Evolutionary conservation across 176 grass and related monocot species (phyloP), one percentile per base, ranked within the genome.

Genomic region (Rhynchospora tenuis): DNA sequence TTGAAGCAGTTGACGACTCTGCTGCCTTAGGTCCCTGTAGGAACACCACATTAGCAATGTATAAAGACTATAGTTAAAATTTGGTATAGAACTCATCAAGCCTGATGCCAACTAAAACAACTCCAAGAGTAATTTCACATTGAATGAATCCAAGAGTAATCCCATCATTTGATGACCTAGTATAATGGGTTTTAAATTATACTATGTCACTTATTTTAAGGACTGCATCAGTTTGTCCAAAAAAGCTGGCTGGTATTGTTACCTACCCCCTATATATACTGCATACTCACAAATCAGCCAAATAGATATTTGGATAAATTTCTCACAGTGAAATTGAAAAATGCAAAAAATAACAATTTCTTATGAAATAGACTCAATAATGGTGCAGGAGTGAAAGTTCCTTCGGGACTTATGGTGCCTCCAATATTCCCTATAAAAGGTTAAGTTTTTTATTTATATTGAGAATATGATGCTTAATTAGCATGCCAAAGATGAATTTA

Each of bases 1-100:
- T 85, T 68, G 74, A 59, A 20, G 85, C 20, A 75, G 78, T 78
- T 68, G 85, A 79, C 81, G 80, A 77, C 83, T 93, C 88, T 85
- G 83, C 92, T 23, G 84, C 48, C 46, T 68, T 87, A 67, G 92
- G 91, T 5, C 92, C 95, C 95, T 98, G 86, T 38, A 88, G 61
- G 9, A 29, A 78, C n/a, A 15, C 50, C 27, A 8, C 14, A 83
- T 68, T 23, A 64, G 22, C 20, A 65, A 81, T 23, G 48, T 19
- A 77, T 9, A 52, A 29, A 54, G 23, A 77, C 54, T 10, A 33
- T 26, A 9, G 13, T 19, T 29, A 56, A 6, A 77, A 7, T 19
- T 55, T 4, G 0, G 50, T 77, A 77, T 5, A 55, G 6, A 56
- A 52, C 50, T 77, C 26, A 8, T 71, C 19, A 4, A 20, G 59